A percentile compares a stretch with the other conserved stretches of the same genome.
Evolutionary conservation across 768 basidiomycete species (phyloP).

Genomic region (Boletus patriciae): DNA sequence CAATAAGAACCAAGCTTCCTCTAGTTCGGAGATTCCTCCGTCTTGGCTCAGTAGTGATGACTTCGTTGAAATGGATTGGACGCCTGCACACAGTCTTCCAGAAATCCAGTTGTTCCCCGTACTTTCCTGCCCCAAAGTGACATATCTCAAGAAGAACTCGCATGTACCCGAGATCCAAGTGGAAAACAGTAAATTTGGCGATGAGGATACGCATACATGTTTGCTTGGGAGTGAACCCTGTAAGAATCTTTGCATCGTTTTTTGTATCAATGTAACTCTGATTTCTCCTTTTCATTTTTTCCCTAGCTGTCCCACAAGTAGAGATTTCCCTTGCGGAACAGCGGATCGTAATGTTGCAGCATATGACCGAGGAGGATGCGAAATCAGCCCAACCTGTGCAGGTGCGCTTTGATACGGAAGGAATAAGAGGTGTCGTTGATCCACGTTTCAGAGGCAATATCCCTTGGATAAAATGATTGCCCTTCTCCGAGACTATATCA

Average conservation of each 20-base stretch:
- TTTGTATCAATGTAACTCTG: not conserved
- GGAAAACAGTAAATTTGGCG: conserved; percentile 76
- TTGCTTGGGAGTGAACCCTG: conserved; percentile 71
- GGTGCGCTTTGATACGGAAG: conserved; percentile 12
- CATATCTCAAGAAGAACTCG: conserved; percentile 69
- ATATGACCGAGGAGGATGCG: conserved; percentile 15
- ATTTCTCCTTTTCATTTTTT: conserved; percentile 3
- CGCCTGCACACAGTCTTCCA: conserved; percentile 48
- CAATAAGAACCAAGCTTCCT: conserved; percentile 35
- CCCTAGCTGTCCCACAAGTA: conserved; percentile 59
- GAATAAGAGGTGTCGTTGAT: conserved; percentile 1
- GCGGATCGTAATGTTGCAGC: conserved; percentile 52
- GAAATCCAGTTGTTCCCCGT: conserved; percentile 67
- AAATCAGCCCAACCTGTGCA: conserved; percentile 7
- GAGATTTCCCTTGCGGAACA: conserved; percentile 60
- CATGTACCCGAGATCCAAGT: conserved; percentile 40
- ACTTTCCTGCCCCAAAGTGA: conserved; percentile 78
- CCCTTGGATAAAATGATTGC: conserved; percentile 50
- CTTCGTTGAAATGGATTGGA: conserved; percentile 77
- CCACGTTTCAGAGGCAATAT: conserved; percentile 22
- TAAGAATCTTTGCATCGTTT: conserved; percentile 35
- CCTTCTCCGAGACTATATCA: conserved; percentile 61
- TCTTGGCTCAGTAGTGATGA: conserved; percentile 80
- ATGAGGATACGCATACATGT: conserved; percentile 81
- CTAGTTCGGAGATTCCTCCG: conserved; percentile 39